Evolutionary conservation across 306 rosid species (phyloP).

Genomic region (Medicago truncatula): DNA sequence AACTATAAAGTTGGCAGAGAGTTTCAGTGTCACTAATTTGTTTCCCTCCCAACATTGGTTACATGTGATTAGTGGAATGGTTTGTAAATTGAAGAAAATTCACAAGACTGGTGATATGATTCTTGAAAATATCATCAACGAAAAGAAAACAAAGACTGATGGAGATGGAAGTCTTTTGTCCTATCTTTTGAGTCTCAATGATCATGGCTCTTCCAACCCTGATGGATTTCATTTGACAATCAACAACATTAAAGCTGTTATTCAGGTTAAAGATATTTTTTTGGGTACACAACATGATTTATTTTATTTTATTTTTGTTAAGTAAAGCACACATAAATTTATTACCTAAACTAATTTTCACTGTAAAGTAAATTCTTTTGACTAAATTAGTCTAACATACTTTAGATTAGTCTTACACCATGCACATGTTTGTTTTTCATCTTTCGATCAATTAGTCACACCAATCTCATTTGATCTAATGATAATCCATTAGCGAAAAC

Average conservation of each 20-base stretch:
- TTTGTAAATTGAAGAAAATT: neutral
- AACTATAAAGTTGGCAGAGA: neutral
- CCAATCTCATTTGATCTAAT: too few relatives aligned
- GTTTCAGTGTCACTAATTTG: conserved; percentile 38
- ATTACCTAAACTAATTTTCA: too few relatives aligned
- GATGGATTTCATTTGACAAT: conserved; percentile 26
- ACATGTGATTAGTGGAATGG: conserved; percentile 29
- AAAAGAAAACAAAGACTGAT: neutral
- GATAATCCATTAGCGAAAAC: too few relatives aligned
- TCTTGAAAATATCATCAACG: conserved; percentile 39
- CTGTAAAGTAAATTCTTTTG: too few relatives aligned
- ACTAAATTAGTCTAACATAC: too few relatives aligned
- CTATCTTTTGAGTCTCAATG: conserved; percentile 33
- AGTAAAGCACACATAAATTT: too few relatives aligned
- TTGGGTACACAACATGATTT: too few relatives aligned
- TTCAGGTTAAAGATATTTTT: conserved; percentile 26
- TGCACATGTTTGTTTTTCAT: too few relatives aligned
- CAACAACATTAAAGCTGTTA: conserved; percentile 32
- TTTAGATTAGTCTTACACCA: too few relatives aligned
- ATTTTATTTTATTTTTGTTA: too few relatives aligned
- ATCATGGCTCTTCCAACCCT: neutral
- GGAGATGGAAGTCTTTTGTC: conserved; percentile 25
- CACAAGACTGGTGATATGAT: conserved; percentile 12
- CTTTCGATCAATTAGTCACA: too few relatives aligned
- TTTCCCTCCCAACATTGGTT: conserved; percentile 44